Percentiles rank a stretch among this genome's conserved stretches.
Conservation (phyloP, 768 basidiomycete genomes). For the Trametes sanguinea region DNA sequence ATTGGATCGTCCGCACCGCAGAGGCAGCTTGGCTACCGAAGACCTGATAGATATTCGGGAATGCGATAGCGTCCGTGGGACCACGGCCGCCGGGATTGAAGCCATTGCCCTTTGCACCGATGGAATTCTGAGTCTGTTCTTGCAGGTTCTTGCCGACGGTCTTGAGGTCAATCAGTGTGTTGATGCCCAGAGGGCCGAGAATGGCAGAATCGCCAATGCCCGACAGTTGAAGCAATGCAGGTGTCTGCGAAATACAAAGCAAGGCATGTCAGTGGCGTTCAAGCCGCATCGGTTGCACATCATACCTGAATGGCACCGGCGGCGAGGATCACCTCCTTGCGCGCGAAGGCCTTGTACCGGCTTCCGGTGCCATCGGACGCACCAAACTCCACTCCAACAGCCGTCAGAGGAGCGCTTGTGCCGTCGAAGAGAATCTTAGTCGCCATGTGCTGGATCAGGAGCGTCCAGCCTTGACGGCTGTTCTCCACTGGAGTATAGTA, state of each 20-base stretch:
- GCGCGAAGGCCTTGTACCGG: conserved; percentile 42
- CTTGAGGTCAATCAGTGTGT: conserved; percentile 46
- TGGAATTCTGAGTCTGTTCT: conserved; percentile 40
- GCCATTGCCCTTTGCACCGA: conserved; percentile 15
- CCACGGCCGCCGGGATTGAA: conserved; percentile 14
- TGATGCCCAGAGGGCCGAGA: conserved; percentile 49
- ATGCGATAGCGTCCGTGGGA: conserved; percentile 49
- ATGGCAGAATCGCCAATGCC: conserved; percentile 55
- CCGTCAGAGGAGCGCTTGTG: conserved; percentile 38
- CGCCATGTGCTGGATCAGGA: conserved; percentile 43
- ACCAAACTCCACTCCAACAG: conserved; percentile 50
- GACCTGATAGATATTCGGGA: conserved; percentile 51
- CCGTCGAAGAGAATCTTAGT: conserved; percentile 45
- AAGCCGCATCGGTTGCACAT: neutral
- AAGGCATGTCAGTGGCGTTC: neutral
- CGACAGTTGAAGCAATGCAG: conserved; percentile 52
- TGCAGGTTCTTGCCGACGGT: conserved; percentile 60
- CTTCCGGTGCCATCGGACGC: conserved; percentile 36
- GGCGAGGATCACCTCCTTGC: conserved; percentile 53
- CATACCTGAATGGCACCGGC: conserved; percentile 47
- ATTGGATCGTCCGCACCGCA: conserved; percentile 36
- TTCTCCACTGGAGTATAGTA: conserved; percentile 57
- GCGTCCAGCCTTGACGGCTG: conserved; percentile 49
- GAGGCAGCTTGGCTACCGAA: conserved; percentile 38
- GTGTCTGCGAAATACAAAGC: conserved; percentile 23